A percentile compares a stretch with the other conserved stretches of the same genome.
Evolutionary conservation across 306 rosid genomes (phyloP).

Genomic region (Fragaria iinumae): DNA sequence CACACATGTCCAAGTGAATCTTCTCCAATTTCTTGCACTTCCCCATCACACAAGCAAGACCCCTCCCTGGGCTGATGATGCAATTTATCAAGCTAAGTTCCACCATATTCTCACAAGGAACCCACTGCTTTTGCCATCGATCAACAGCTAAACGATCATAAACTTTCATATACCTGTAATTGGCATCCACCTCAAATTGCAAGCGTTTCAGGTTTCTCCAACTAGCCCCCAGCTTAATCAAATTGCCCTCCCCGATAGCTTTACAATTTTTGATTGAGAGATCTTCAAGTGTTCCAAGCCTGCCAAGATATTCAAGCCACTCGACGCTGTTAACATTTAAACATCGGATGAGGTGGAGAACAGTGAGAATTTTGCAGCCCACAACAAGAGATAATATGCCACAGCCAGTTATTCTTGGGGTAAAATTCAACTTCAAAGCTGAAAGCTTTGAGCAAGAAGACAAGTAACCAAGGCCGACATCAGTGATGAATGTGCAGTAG

Average conservation of each 20-base stretch:
- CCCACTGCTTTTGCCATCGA: constrained; percentile 78
- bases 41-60: constrained; percentile 80
- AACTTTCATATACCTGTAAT: constrained; percentile 85
- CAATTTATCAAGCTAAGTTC: constrained; percentile 83
- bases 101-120: constrained; percentile 66
- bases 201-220: constrained; percentile 68
- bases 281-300: constrained; percentile 40
- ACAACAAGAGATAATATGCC: constrained; percentile 79
- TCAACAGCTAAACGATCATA: constrained; percentile 78
- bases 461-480: constrained; percentile 69
- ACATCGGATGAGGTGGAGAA: constrained; percentile 83
- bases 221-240: constrained; percentile 59
- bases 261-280: constrained; percentile 43
- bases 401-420: constrained; percentile 75
- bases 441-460: constrained; percentile 63
- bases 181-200: constrained; percentile 87
- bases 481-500: constrained; percentile 79
- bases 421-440: constrained; percentile 72
- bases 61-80: constrained; percentile 90
- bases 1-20: constrained; percentile 84
- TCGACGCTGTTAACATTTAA: constrained; percentile 63
- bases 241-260: constrained; percentile 49
- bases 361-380: constrained; percentile 66
- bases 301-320: constrained; percentile 50
- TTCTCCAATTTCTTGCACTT: constrained; percentile 78